These are phyloP conservation scores for Phaeosphaeriaceae sp. DNA, from an alignment of 2,329 filamentous ascomycete genomes.

Conservation along the genomic window DNA sequence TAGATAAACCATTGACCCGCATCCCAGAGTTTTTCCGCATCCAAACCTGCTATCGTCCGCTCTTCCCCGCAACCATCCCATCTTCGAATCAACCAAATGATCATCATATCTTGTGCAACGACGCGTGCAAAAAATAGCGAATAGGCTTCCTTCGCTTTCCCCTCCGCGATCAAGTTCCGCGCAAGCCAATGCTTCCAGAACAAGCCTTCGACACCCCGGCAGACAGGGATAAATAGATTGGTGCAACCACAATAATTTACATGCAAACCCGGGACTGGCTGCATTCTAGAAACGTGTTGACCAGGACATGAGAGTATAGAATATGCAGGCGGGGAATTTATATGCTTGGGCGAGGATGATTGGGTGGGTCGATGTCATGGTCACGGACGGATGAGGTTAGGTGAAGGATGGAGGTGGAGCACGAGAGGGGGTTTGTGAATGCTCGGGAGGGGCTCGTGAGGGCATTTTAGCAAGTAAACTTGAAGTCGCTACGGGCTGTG, in stretches of 20 bases:
- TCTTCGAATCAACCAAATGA: too few species aligned
- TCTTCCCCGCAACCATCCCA: too few species aligned
- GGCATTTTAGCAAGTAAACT: not conserved
- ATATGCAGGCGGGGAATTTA: constrained; percentile 3
- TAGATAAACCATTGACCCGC: too few species aligned
- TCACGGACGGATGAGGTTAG: not conserved
- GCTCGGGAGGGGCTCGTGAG: not conserved
- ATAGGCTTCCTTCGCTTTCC: not conserved
- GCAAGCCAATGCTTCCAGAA: not conserved
- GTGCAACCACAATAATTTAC: constrained; percentile 13
- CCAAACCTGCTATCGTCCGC: too few species aligned
- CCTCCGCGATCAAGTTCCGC: not conserved
- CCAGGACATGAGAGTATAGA: not conserved
- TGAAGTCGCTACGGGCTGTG: too few species aligned
- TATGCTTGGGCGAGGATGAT: not conserved
- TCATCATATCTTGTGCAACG: too few species aligned
- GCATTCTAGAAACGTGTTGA: constrained; percentile 2
- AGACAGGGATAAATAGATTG: constrained; percentile 10
- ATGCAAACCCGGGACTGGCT: constrained; percentile 10
- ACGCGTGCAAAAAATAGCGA: too few species aligned
- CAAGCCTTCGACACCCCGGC: constrained; percentile 7
- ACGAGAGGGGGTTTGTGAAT: not conserved
- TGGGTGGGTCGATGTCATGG: not conserved
- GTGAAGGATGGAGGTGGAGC: not conserved
- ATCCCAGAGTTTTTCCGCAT: too few species aligned